A percentile compares a stretch with the other conserved stretches of the same genome.
phyloP scores from a whole-genome alignment of 169 alveolate species.

The Plasmodium yoelii region DNA sequence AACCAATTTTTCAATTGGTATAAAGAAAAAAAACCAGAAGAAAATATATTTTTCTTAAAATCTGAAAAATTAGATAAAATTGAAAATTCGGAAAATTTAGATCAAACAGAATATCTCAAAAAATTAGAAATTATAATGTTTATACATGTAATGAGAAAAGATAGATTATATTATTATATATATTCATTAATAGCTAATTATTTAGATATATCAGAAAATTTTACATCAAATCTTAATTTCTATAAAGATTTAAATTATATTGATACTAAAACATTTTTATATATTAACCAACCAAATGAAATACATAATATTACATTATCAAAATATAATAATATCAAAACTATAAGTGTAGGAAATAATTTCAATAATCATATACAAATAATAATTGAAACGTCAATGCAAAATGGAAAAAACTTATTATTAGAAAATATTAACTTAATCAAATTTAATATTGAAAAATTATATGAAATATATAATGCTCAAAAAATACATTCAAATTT shows the following conservation, averaged over 20 bases:
- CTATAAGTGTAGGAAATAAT: slow-evolving; percentile 63
- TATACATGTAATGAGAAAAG: slow-evolving; percentile 57
- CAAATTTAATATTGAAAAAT: slow-evolving; percentile 62
- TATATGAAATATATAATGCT: slow-evolving; percentile 63
- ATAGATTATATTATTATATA: slow-evolving; percentile 51
- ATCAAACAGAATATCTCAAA: neutral
- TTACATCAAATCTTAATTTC: slow-evolving; percentile 1
- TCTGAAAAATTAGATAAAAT: slow-evolving; percentile 15
- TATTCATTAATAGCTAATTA: slow-evolving; percentile 22
- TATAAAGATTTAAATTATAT: slow-evolving; percentile 56
- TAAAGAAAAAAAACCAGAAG: slow-evolving; percentile 43
- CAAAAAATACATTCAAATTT: slow-evolving; percentile 69
- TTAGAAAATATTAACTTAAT: slow-evolving; percentile 65
- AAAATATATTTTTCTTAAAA: slow-evolving; percentile 46
- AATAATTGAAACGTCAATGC: slow-evolving; percentile 59
- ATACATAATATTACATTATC: slow-evolving; percentile 15
- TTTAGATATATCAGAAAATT: slow-evolving; percentile 55
- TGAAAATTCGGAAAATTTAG: no score
- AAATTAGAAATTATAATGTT: slow-evolving; percentile 59
- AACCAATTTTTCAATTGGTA: slow-evolving; percentile 63
- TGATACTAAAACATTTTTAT: slow-evolving; percentile 68
- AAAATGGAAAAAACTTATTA: slow-evolving; percentile 67
- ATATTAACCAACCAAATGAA: slow-evolving; percentile 19
- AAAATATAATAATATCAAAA: slow-evolving; percentile 52
- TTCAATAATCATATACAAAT: slow-evolving; percentile 70